Evolutionary conservation across 2,329 filamentous ascomycete genomes (phyloP).

Genomic region (Cladophialophora yegresii): DNA sequence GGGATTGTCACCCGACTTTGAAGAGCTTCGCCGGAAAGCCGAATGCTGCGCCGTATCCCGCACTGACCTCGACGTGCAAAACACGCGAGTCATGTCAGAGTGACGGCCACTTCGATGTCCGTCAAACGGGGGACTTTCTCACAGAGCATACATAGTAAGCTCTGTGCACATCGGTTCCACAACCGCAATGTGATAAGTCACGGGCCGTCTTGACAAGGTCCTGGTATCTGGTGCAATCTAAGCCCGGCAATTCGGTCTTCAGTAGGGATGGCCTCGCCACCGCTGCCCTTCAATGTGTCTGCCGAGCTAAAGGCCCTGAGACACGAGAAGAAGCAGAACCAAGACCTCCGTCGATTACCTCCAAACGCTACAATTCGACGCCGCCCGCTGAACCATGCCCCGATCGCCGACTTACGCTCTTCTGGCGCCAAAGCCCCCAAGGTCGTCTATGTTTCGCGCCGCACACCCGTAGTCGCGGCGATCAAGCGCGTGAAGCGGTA

Average conservation of each 20-base stretch:
- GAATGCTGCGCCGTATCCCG: background rate
- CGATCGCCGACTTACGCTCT: slow-evolving; percentile 56
- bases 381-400: slow-evolving; percentile 60
- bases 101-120: background rate
- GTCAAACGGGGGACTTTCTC: too few species aligned
- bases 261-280: background rate
- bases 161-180: background rate
- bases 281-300: slow-evolving; percentile 22
- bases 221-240: background rate
- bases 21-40: background rate
- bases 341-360: slow-evolving; percentile 28
- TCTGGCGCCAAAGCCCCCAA: slow-evolving; percentile 53
- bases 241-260: background rate
- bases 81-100: too few species aligned
- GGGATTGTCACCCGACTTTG: too few species aligned
- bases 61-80: background rate
- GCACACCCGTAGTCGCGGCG: slow-evolving; percentile 59
- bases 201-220: background rate
- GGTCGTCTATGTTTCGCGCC: slow-evolving; percentile 58
- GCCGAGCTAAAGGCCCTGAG: slow-evolving; percentile 28
- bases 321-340: slow-evolving; percentile 35
- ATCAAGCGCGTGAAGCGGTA: slow-evolving; percentile 62
- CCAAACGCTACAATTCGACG: slow-evolving; percentile 53
- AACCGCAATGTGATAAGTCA: background rate
- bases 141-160: background rate